Conservation (phyloP, 2,329 filamentous ascomycete species). For the Phialocephala sp. region DNA sequence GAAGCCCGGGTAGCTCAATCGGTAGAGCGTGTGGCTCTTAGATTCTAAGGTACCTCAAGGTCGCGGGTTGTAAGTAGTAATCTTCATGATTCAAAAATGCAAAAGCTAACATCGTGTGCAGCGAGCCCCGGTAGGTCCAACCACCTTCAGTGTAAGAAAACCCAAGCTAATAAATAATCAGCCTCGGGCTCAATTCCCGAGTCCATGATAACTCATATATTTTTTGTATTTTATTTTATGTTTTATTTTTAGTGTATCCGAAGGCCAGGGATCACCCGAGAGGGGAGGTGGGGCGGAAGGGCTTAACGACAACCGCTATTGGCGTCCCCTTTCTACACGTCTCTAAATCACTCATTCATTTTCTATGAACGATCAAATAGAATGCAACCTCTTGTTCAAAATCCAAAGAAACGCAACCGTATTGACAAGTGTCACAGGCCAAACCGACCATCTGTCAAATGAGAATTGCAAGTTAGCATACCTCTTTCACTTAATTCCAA, state of each 20-base stretch:
- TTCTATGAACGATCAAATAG: no score
- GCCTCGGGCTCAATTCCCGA: constrained; percentile 9
- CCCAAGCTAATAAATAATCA: background rate
- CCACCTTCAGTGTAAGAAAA: background rate
- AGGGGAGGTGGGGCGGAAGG: no score
- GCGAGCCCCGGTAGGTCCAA: constrained; percentile 3
- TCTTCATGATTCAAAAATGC: background rate
- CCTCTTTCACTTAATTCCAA: no score
- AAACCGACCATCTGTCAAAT: background rate
- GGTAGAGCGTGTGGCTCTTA: constrained; percentile 44
- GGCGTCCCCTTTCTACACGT: no score
- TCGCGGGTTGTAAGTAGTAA: constrained; percentile 6
- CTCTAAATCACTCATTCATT: no score
- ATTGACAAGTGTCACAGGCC: background rate
- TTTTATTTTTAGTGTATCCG: background rate
- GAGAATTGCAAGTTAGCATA: no score
- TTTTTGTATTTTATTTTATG: background rate
- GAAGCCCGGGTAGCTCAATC: constrained; percentile 41
- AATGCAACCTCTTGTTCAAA: no score
- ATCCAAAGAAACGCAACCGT: no score
- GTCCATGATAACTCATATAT: constrained; percentile 2
- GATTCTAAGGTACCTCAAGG: constrained; percentile 5
- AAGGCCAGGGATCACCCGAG: background rate
- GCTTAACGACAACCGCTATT: no score
- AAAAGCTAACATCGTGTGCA: background rate